These are phyloP conservation scores for Eutrema heterophyllum DNA, from an alignment of 345 rosid species.

Conservation along the genomic window DNA sequence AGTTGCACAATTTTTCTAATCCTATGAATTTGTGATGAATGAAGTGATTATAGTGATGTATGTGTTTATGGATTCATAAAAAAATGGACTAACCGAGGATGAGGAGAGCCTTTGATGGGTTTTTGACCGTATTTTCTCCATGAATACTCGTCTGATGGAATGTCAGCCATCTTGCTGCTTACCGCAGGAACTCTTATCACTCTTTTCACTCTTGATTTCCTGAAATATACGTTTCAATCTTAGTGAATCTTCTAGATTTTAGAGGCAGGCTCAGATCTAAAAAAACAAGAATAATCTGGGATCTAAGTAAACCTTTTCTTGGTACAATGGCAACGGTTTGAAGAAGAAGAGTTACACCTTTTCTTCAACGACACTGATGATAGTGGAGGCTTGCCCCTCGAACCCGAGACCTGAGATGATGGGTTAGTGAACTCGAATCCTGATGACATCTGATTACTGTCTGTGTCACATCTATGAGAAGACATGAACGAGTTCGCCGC, in stretches of 20 bases:
- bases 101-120: constrained; percentile 98
- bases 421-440: constrained; percentile 66
- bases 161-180: constrained; percentile 82
- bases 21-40: background rate
- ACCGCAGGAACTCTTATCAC: constrained; percentile 76
- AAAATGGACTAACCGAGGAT: constrained; percentile 60
- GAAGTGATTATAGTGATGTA: background rate
- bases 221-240: background rate
- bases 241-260: background rate
- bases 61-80: background rate
- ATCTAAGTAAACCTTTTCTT: constrained; percentile 61
- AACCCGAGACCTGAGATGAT: constrained; percentile 45
- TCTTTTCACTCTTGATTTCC: constrained; percentile 71
- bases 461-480: constrained; percentile 70
- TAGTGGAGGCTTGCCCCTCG: constrained; percentile 66
- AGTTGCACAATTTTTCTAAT: background rate
- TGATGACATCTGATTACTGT: constrained; percentile 53
- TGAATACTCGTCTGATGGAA: constrained; percentile 81
- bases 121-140: constrained; percentile 99
- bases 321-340: constrained; percentile 86
- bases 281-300: background rate
- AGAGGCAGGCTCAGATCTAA: background rate
- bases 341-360: constrained; percentile 68
- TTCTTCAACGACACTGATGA: constrained; percentile 58
- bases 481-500: constrained; percentile 63